Base-by-base conservation (phyloP, 2,329 filamentous ascomycete species). In the Tolypocladium paradoxum region DNA sequence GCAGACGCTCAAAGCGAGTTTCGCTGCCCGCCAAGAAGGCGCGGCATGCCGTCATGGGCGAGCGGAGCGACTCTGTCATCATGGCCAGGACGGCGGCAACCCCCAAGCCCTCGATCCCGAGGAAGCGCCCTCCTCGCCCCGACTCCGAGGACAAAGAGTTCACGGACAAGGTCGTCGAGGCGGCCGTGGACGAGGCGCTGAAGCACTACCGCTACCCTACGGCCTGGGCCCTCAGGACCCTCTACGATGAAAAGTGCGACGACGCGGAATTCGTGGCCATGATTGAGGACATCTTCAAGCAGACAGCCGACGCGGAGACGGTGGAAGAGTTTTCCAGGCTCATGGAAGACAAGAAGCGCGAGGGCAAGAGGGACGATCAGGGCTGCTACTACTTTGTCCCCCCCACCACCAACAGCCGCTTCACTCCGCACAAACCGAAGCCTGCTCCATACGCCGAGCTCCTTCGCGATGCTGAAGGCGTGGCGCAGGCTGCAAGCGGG, bases 141-240 rank as follows among this genome's bases (percentile, higher is more conserved):
- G 64, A 66, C 33, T 58, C 62, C 1, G 61, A 65, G 37, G 70
- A 74, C 56, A 74, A 70, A 56, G 74, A 75, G 38, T 63, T 73
- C 35, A 70, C 73, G 29, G 78, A 77, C 59, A 75, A 70, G 61
- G 75, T 82, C 31, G 71, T 85, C 38, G 77, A 82, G 63, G 62
- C 67, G 34, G 79, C 80, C n/a, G 78, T 84, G 33, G 75, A 81
- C 11, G 74, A 82, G 61, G 81, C 81, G 6, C 65, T 85, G 49
- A 69, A 73, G 55, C 74, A 78, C 61, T 72, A 73, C 56, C 77
- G 79, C 54, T 84, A 81, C 63, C 78, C 80, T 52, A 84, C 81
- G 9, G 82, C 82, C 2, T 84, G 76, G 70, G 81, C 82, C 43
- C 70, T 85, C 55, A 74, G 80, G 51, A 76, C 73, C 16, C 70